These are phyloP conservation scores for Paraconiothyrium sp. DNA, from an alignment of 2,329 filamentous ascomycete species.

Conservation along the genomic window DNA sequence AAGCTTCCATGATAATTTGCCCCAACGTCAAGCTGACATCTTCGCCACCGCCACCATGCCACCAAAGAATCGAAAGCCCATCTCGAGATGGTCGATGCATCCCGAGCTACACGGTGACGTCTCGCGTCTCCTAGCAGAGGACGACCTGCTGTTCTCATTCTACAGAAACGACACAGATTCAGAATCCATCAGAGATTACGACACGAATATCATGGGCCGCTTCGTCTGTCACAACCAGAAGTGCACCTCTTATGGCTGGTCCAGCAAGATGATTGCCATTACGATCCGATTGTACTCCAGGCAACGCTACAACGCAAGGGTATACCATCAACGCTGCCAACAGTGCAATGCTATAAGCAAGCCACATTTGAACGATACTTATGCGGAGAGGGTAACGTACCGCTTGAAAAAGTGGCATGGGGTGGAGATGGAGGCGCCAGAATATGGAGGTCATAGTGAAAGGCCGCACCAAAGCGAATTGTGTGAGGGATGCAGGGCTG, in stretches of 20 bases:
- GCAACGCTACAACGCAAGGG: constrained; percentile 54
- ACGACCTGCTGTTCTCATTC: constrained; percentile 47
- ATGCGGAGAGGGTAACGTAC: constrained; percentile 56
- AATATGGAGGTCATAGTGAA: constrained; percentile 21
- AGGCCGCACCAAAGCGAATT: constrained; percentile 29
- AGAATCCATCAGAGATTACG: constrained; percentile 37
- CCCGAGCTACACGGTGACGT: constrained; percentile 44
- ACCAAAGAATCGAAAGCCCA: constrained; percentile 11
- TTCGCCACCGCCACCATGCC: not conserved
- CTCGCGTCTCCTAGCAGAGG: constrained; percentile 37
- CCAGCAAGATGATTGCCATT: not conserved
- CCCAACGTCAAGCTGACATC: too few relatives aligned
- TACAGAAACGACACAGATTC: constrained; percentile 37
- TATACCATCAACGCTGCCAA: constrained; percentile 57
- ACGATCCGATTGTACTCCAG: constrained; percentile 49
- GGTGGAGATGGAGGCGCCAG: constrained; percentile 31
- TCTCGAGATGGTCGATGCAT: constrained; percentile 24
- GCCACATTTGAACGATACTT: constrained; percentile 50
- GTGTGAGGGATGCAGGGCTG: constrained; percentile 21
- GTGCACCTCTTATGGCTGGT: constrained; percentile 38
- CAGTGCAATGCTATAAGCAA: constrained; percentile 46
- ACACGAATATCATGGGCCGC: constrained; percentile 56
- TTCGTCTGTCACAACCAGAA: constrained; percentile 50
- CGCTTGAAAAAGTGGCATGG: constrained; percentile 55
- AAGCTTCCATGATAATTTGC: not conserved